phyloP scores from a whole-genome alignment of 2,329 filamentous ascomycete genomes.

The Alternaria incomplexa region DNA sequence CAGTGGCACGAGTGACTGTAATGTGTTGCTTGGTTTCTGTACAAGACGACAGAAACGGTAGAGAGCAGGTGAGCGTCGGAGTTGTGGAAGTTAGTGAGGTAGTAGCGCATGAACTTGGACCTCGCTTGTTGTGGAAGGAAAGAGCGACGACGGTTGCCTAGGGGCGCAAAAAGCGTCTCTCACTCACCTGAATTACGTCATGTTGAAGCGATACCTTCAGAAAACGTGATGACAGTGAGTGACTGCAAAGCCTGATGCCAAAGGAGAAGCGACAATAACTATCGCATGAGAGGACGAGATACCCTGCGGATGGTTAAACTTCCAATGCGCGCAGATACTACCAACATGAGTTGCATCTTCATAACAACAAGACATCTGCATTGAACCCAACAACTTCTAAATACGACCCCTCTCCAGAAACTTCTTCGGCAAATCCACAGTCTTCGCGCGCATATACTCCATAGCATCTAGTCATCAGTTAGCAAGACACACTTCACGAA shows the following conservation, averaged over 20 bases:
- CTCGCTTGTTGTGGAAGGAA: not conserved
- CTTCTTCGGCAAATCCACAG: slow-evolving; percentile 21
- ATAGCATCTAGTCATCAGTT: slow-evolving; percentile 13
- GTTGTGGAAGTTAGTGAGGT: not conserved
- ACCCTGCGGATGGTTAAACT: no score
- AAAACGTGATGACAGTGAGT: no score
- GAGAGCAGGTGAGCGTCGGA: not conserved
- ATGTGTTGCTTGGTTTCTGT: not conserved
- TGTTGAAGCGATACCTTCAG: no score
- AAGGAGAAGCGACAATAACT: no score
- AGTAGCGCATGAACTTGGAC: not conserved
- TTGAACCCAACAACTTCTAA: not conserved
- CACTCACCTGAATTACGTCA: not conserved
- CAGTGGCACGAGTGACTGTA: rapidly evolving
- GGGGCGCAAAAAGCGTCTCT: not conserved
- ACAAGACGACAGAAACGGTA: not conserved
- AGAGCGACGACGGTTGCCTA: not conserved
- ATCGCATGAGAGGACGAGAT: no score
- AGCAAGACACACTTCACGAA: not conserved
- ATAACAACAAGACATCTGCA: not conserved
- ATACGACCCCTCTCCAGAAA: slow-evolving; percentile 21
- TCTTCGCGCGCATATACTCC: slow-evolving; percentile 27
- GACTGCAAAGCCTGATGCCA: no score
- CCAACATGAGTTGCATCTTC: not conserved
- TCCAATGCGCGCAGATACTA: not conserved